phyloP scores from a whole-genome alignment of 495 filamentous ascomycete genomes.

The Lasiosphaeria ovina region DNA sequence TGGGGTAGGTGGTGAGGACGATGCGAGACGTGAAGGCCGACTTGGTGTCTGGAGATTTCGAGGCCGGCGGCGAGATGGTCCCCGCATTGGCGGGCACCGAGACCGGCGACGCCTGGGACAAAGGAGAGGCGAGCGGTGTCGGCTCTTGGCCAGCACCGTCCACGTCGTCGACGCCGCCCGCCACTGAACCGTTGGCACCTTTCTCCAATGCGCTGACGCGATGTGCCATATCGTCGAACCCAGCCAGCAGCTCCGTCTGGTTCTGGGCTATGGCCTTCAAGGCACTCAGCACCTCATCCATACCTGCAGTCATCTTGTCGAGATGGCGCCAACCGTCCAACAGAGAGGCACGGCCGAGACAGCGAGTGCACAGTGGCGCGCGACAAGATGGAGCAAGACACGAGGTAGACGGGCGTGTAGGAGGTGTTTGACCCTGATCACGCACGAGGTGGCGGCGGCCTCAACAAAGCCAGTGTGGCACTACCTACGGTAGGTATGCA shows the following conservation, averaged over 20 bases:
- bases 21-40: slow-evolving; percentile 34
- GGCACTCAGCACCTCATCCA: slow-evolving; percentile 52
- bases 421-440: no score
- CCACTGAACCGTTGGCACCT: not conserved
- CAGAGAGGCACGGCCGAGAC: no score
- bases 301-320: slow-evolving; percentile 24
- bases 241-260: slow-evolving; percentile 58
- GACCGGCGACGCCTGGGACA: slow-evolving; percentile 24
- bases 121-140: slow-evolving; percentile 26
- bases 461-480: no score
- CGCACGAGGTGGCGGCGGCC: no score
- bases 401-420: no score
- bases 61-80: slow-evolving; percentile 22
- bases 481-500: no score
- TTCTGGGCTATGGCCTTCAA: slow-evolving; percentile 54
- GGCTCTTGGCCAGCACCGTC: slow-evolving; percentile 9
- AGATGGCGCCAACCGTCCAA: no score
- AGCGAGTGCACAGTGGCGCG: no score
- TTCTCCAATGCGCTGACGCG: slow-evolving; percentile 40
- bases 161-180: not conserved
- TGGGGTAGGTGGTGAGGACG: slow-evolving; percentile 81
- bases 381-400: no score
- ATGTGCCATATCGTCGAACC: slow-evolving; percentile 63
- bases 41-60: slow-evolving; percentile 22
- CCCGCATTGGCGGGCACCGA: slow-evolving; percentile 32